Percentiles rank a stretch among this genome's conserved stretches.
phyloP scores from a whole-genome alignment of 352 stramenopile genomes.

The Pythium folliculosum region DNA sequence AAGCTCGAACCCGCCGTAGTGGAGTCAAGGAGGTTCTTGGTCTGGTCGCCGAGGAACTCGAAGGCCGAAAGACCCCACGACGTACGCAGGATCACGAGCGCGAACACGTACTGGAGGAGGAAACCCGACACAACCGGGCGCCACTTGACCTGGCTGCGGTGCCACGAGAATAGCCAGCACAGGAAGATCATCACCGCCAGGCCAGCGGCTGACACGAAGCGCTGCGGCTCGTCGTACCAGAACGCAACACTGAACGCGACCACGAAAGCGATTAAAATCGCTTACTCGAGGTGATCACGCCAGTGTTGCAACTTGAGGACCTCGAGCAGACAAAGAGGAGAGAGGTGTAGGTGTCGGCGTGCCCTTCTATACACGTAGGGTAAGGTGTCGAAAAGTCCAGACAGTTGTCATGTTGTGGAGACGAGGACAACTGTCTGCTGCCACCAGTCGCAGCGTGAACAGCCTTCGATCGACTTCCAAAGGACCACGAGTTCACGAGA shows the following conservation, averaged over 20 bases:
- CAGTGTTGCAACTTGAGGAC: too few species aligned
- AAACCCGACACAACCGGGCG: slow-evolving; percentile 1
- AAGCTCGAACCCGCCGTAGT: slow-evolving; percentile 4
- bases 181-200: neutral
- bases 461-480: too few species aligned
- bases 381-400: too few species aligned
- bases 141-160: slow-evolving; percentile 6
- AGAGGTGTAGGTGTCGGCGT: too few species aligned
- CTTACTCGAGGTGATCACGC: too few species aligned
- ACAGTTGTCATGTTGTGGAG: too few species aligned
- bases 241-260: neutral
- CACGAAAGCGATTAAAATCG: too few species aligned
- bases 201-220: neutral
- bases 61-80: slow-evolving; percentile 6
- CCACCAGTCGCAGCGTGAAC: too few species aligned
- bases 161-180: slow-evolving; percentile 7
- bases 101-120: slow-evolving; percentile 1
- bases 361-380: too few species aligned
- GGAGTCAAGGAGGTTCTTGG: slow-evolving; percentile 1
- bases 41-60: slow-evolving; percentile 8
- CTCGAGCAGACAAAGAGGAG: too few species aligned
- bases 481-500: too few species aligned
- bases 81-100: neutral
- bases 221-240: slow-evolving; percentile 3
- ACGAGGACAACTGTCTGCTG: too few species aligned